A percentile compares a stretch with the other conserved stretches of the same genome.
Conservation (phyloP, 768 basidiomycete genomes). For the Agrocybe praecox region DNA sequence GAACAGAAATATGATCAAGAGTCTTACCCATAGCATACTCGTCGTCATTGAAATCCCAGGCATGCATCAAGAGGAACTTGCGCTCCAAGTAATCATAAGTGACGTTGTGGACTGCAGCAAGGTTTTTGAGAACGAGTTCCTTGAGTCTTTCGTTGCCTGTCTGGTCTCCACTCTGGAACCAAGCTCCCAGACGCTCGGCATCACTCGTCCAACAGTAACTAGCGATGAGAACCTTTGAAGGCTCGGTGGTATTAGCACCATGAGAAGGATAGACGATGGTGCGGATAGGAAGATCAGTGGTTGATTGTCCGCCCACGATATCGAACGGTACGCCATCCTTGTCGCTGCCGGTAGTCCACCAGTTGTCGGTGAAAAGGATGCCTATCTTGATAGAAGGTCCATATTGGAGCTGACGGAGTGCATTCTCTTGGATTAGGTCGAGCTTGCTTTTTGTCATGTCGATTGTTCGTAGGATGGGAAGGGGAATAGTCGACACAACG, state of each 20-base stretch:
- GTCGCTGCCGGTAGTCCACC: constrained; percentile 25
- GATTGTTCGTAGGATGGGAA: constrained; percentile 28
- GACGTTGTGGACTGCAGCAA: background rate
- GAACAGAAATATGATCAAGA: too few species aligned
- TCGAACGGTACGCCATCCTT: constrained; percentile 2
- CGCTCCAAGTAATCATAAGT: background rate
- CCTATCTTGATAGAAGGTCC: constrained; percentile 35
- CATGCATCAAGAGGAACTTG: constrained; percentile 6
- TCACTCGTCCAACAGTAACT: constrained; percentile 9
- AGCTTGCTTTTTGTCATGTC: constrained; percentile 25
- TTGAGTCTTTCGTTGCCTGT: constrained; percentile 5
- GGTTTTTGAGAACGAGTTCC: background rate
- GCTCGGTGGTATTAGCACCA: background rate
- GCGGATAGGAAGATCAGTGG: constrained; percentile 9
- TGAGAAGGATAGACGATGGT: constrained; percentile 8
- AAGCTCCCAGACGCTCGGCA: constrained; percentile 7
- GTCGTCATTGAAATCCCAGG: constrained; percentile 10
- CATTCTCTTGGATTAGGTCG: constrained; percentile 29
- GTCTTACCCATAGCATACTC: constrained; percentile 3
- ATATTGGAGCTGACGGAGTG: constrained; percentile 30
- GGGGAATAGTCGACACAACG: constrained; percentile 34
- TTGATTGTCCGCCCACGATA: constrained; percentile 6
- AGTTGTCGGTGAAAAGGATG: constrained; percentile 33
- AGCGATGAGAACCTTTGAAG: constrained; percentile 5
- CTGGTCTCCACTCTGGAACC: background rate